Conservation (phyloP, 2,329 filamentous ascomycete species). For the Annulohypoxylon truncatum region DNA sequence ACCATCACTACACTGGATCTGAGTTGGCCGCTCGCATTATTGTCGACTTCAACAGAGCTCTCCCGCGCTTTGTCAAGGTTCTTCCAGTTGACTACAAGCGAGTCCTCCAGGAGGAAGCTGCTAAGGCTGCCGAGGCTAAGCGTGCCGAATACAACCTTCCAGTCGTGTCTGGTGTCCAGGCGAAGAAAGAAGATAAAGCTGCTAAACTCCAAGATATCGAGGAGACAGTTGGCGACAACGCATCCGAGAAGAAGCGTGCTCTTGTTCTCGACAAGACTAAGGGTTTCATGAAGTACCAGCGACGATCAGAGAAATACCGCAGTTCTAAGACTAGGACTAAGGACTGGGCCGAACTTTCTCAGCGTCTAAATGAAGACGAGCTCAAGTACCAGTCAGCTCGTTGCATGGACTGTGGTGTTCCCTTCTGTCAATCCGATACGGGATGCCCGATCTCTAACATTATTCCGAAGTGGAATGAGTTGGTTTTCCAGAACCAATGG, state of each 20-base stretch:
- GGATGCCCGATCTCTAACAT: constrained; percentile 98
- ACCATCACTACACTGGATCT: constrained; percentile 97
- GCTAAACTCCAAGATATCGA: constrained; percentile 86
- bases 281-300: constrained; percentile 97
- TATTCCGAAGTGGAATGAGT: constrained; percentile 95
- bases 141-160: constrained; percentile 85
- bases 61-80: constrained; percentile 92
- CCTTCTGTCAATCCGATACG: constrained; percentile 96
- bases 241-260: constrained; percentile 88
- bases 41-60: constrained; percentile 92
- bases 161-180: constrained; percentile 74
- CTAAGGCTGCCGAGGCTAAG: constrained; percentile 86
- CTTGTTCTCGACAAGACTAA: constrained; percentile 97
- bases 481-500: constrained; percentile 84
- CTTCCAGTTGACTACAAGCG: constrained; percentile 97
- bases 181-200: constrained; percentile 75
- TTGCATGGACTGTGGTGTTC: constrained; percentile 99
- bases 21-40: constrained; percentile 93
- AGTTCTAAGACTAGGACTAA: constrained; percentile 84
- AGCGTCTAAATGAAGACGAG: constrained; percentile 90
- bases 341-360: constrained; percentile 93
- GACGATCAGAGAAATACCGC: constrained; percentile 93
- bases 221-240: constrained; percentile 85
- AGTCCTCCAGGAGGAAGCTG: constrained; percentile 85
- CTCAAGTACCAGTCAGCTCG: constrained; percentile 96